Percentiles rank a stretch among this genome's conserved stretches.
phyloP scores from a whole-genome alignment of 2,329 filamentous ascomycete genomes.

The Penicillium sp. region DNA sequence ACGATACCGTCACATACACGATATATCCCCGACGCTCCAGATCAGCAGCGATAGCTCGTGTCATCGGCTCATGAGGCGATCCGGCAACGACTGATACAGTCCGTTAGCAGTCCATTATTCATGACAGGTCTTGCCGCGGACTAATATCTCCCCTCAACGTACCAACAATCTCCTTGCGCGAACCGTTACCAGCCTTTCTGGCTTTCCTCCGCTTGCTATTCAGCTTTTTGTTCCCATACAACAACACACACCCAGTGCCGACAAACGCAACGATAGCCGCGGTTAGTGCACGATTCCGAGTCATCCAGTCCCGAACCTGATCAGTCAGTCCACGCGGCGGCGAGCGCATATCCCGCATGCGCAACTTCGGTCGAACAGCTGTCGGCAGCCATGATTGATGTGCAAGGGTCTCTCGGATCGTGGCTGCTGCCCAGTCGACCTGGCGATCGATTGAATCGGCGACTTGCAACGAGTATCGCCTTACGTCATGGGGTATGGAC shows the following conservation, averaged over 20 bases:
- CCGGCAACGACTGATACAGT: constrained; percentile 73
- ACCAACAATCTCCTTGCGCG: constrained; percentile 78
- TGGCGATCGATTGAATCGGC: constrained; percentile 80
- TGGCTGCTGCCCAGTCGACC: constrained; percentile 73
- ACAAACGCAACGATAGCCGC: constrained; percentile 71
- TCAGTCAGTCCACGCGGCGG: constrained; percentile 52
- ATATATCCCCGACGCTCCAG: constrained; percentile 90
- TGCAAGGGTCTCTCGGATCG: constrained; percentile 70
- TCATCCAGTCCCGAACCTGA: constrained; percentile 70
- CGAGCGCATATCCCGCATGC: constrained; percentile 32
- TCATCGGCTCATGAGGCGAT: constrained; percentile 81
- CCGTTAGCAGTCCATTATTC: constrained; percentile 19
- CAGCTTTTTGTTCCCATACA: constrained; percentile 64
- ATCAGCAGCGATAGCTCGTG: constrained; percentile 79
- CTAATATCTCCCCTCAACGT: constrained; percentile 29
- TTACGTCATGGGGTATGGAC: constrained; percentile 67
- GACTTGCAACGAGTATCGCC: constrained; percentile 70
- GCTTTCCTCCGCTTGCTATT: constrained; percentile 71
- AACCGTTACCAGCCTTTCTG: constrained; percentile 77
- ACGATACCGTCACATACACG: constrained; percentile 85
- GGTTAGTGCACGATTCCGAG: constrained; percentile 71
- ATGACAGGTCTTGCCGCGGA: constrained; percentile 14
- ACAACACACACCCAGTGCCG: constrained; percentile 63
- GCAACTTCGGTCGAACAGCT: constrained; percentile 61
- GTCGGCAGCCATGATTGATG: constrained; percentile 74